Base-by-base conservation (phyloP, 306 rosid genomes). In the Glycyrrhiza uralensis region DNA sequence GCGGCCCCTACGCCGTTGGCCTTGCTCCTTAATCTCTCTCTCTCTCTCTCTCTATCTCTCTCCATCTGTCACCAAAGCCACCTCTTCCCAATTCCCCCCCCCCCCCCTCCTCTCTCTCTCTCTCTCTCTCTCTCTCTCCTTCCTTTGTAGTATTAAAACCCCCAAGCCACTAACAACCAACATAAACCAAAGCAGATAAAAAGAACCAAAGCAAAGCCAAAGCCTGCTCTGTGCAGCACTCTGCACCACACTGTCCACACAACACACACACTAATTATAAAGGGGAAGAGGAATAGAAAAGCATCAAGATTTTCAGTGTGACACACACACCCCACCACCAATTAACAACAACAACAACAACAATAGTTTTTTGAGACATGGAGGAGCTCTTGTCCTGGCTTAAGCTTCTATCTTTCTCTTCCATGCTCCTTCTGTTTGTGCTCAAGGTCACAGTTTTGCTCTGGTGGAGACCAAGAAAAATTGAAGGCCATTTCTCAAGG, bases 1-100 rank as follows among this genome's bases (percentile, higher is more conserved):
- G 96, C 96, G 99, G 90, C 88, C 96, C 96, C 97, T 85, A 89
- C 96, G 96, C 84, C 96, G 96, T 83, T 89, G 97, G 95, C 82
- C 87, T 82, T 84, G 95, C 77, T n/a, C n/a, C n/a, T 75, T 77
- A 26, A 6, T 46, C 24, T 22, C 59, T 54, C 54, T 49, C 65
- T 59, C 20, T 44, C 62, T 66, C 32, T 47, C 50, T 63, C 45
- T 62, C 57, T 58, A 44, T 69, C 75, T 55, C 26, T 52, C 35
- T 46, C 52, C 55, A 46, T 84, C 76, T 61, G 50, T 32, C 50
- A n/a, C 64, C 28, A 65, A 54, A 39, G 66, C 58, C 73, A 75
- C 57, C 56, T 62, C 44, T 33, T 58, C 35, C 13, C 52, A 9
- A 42, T 55, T 67, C 15, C 14, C 33, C 28, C 13, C 57, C 61